phyloP scores from a whole-genome alignment of 306 rosid species.

The Fragaria iinumae region DNA sequence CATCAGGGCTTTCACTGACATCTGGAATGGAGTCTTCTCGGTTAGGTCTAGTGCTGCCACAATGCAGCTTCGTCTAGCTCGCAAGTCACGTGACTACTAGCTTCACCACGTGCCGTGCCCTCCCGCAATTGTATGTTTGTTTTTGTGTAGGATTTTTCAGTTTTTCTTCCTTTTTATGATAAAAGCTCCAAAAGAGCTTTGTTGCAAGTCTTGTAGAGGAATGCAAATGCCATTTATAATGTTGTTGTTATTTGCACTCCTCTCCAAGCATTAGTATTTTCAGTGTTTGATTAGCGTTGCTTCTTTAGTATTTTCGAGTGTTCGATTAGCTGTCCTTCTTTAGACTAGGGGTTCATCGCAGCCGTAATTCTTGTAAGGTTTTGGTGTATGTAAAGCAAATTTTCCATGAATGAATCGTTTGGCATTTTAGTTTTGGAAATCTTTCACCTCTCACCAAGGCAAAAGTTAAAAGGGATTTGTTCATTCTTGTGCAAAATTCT shows the following conservation, averaged over 20 bases:
- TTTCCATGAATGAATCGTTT: background rate
- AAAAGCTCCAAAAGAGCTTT: background rate
- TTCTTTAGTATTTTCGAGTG: background rate
- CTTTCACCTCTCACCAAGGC: background rate
- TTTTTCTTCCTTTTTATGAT: background rate
- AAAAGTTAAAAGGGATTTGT: background rate
- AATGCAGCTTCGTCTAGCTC: constrained; percentile 20
- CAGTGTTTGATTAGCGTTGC: too few relatives aligned
- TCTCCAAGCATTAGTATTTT: background rate
- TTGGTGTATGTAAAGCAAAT: background rate
- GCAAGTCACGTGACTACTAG: constrained; percentile 53
- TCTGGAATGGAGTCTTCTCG: constrained; percentile 85
- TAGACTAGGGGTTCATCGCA: background rate
- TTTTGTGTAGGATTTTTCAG: background rate
- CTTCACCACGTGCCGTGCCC: constrained; percentile 31
- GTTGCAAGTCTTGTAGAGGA: background rate
- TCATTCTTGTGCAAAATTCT: background rate
- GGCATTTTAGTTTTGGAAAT: background rate
- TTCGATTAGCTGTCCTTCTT: background rate
- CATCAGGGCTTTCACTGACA: constrained; percentile 79
- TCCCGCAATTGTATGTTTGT: background rate
- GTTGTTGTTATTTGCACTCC: background rate
- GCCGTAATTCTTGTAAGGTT: background rate
- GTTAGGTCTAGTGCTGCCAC: constrained; percentile 30
- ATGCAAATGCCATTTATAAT: background rate